Evolutionary conservation across 2,329 filamentous ascomycete genomes (phyloP), one percentile per base, ranked within the genome.

Genomic region (Venturia pyrina): DNA sequence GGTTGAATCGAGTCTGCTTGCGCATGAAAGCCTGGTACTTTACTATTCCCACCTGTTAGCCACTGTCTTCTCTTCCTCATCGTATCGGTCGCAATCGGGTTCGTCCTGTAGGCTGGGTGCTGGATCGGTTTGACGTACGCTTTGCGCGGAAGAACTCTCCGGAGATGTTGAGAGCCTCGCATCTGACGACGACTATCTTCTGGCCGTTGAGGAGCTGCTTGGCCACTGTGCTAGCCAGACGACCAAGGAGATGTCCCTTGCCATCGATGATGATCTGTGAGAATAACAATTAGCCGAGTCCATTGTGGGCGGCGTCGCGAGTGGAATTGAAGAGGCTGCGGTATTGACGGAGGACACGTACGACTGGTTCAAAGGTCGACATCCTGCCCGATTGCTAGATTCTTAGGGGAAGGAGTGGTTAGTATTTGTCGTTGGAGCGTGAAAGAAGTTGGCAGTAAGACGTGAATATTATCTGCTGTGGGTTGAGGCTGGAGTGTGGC

Each of bases 61-160:
- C 71, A 72, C 78, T 87, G 77, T 88, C 85, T 71, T 70, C 66
- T 46, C 62, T 24, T 50, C 4, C 24, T 19, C 46, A 7, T 41
- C 1, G 24, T 48, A 6, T 56, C 11, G 3, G 6, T 34, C 37
- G 46, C 13, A 50, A 64, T 46, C 19, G 46, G n/a, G 44, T 17
- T 32, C 21, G n/a, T 24, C 19, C 19, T 34, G 34, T 2, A 34
- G 63, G 63, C 61, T 24, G 63, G 34, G 28, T 57, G n/a, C 5
- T 43, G 50, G 37, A 62, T 62, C 28, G 46, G 37, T 37, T 60
- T 71, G 77, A 96, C 93, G 83, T 96, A 99, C 95, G 90, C 90
- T 99, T 99, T 75, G 93, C 89, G 82, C 95, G 92, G 90, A 99
- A 99, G 91, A 99, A 99, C 87, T 98, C 95, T 85, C 95, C 95